Base-by-base conservation (phyloP, 164 flowering plant species). In the Sedum album region DNA sequence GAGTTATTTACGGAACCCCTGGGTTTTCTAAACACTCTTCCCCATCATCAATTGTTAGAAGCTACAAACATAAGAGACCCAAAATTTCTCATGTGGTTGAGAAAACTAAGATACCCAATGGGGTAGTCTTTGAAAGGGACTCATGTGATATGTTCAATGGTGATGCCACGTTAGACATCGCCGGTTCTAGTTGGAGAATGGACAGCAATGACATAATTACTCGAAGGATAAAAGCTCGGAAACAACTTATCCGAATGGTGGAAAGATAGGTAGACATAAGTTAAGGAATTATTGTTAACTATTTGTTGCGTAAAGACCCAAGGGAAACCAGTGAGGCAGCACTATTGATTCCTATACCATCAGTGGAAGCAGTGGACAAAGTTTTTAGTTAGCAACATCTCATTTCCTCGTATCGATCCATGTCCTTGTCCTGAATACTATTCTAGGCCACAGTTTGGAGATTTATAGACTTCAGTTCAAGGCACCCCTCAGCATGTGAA, bases 1-100 rank as follows among this genome's bases (percentile, higher is more conserved):
- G 82, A 67, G 87, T 76, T 30, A 88, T 90, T 55, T 87, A 93
- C 68, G 87, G 96, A 79, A 90, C 98, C 38, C 90, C 91, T 2
- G 81, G 96, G 74, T 85, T 87, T 71, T 77, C 83, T 14, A 92
- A 82, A 77, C 79, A 73, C 65, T 71, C 80, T 36, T 4, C 48
- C 11, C 48, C 80, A 31, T 71, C 72, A 68, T 66, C 88, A 69
- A 83, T 75, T 62, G 31, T 36, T 66, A 87, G 82, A 66, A 73
- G 66, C 71, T 78, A 74, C 38, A 84, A 75, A 73, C 79, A 76
- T 46, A 85, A 84, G 81, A 87, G 75, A 73, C 85, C 70, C 31
- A 85, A 74, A 60, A 71, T 30, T 69, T 73, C 49, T 0, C 67
- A 76, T 2, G 20, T 39, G 38, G 67, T 66, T 36, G 89, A 80